Percentiles rank a stretch among this genome's conserved stretches.
These are phyloP conservation scores for Bruguiera gymnorhiza DNA, from an alignment of 345 rosid species.

Conservation along the genomic window DNA sequence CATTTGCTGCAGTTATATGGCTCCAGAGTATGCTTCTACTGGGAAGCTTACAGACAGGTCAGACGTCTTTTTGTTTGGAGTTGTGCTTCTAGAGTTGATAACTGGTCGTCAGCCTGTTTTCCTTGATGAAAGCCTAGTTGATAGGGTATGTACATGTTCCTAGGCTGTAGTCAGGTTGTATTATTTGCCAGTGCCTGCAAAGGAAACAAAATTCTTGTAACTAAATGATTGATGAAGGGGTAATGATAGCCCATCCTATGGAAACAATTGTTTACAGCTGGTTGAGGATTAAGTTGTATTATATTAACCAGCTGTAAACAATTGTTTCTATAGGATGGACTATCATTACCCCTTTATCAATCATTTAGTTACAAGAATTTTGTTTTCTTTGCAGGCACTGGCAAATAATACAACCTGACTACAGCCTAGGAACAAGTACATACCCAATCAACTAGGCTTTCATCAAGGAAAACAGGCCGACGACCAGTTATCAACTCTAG, in stretches of 20 bases:
- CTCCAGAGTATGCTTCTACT: constrained; percentile 34
- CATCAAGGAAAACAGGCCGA: constrained; percentile 21
- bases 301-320: background rate
- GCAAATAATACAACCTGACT: too few species aligned
- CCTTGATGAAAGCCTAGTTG: constrained; percentile 25
- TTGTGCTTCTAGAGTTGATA: constrained; percentile 32
- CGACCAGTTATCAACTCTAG: constrained; percentile 27
- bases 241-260: background rate
- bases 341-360: too few species aligned
- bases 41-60: constrained; percentile 32
- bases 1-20: constrained; percentile 24
- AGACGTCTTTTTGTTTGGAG: constrained; percentile 34
- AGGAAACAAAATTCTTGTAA: too few species aligned
- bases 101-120: constrained; percentile 22
- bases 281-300: background rate
- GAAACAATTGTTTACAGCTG: background rate
- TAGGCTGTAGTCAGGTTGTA: background rate
- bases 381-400: too few species aligned
- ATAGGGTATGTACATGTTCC: constrained; percentile 22
- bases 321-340: background rate
- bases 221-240: too few species aligned
- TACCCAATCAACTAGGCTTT: constrained; percentile 32
- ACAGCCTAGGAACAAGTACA: background rate
- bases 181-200: too few species aligned
- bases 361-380: too few species aligned